phyloP scores from a whole-genome alignment of 768 basidiomycete genomes.

The Amanita thiersii region DNA sequence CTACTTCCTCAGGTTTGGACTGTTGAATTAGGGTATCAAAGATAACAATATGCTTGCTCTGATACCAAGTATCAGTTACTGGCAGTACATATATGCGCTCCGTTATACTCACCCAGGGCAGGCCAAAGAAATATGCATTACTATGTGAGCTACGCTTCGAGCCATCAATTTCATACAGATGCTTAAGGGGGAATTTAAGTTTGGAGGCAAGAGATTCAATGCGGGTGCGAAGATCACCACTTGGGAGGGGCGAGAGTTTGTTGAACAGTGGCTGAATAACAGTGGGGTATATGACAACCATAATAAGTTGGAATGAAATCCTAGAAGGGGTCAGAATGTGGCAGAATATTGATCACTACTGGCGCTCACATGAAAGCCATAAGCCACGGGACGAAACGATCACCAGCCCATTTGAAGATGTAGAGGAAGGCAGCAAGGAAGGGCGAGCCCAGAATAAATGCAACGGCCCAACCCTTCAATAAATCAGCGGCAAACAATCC shows the following conservation, averaged over 20 bases:
- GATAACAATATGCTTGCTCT: constrained; percentile 94
- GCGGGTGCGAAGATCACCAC: constrained; percentile 67
- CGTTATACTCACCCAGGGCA: constrained; percentile 70
- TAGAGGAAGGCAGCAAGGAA: constrained; percentile 83
- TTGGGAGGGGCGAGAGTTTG: constrained; percentile 81
- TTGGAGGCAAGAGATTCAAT: constrained; percentile 73
- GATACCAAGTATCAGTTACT: background rate
- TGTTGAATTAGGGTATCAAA: constrained; percentile 96
- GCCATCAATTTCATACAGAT: constrained; percentile 95
- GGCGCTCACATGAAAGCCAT: constrained; percentile 81
- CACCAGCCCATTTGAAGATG: constrained; percentile 91
- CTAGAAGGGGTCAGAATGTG: constrained; percentile 26
- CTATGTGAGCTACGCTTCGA: constrained; percentile 92
- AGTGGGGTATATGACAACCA: constrained; percentile 78
- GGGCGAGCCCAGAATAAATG: constrained; percentile 68
- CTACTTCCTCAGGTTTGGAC: constrained; percentile 85
- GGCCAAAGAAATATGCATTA: constrained; percentile 98
- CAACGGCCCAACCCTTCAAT: constrained; percentile 71
- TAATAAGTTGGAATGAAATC: constrained; percentile 72
- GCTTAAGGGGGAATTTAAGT: constrained; percentile 89
- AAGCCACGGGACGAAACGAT: constrained; percentile 86
- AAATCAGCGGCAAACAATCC: constrained; percentile 70
- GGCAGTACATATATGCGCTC: background rate
- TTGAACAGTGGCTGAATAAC: constrained; percentile 96
- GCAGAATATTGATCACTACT: too few species aligned